Base-by-base conservation (phyloP, 2,329 filamentous ascomycete genomes). In the Esteya vermicola region DNA sequence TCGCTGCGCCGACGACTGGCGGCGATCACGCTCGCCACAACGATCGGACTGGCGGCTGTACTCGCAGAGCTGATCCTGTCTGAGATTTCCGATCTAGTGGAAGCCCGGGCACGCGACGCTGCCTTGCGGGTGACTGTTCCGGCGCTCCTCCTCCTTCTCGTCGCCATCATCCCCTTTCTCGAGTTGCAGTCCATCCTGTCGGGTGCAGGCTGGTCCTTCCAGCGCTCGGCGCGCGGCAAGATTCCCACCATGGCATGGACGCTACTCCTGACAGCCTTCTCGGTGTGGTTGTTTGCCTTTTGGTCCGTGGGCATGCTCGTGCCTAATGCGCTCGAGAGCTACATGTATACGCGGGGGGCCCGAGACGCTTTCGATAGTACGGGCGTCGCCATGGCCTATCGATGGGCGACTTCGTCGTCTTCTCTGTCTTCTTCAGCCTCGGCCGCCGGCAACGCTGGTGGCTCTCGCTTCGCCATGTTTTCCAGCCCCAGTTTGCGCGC, bases 1-100 rank as follows among this genome's bases (percentile, higher is more conserved):
- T 71, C 64, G 31, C 52, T 64, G 44, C 59, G 67, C 36, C 59
- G 70, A 31, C 61, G 66, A 20, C 54, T 70, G 12, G 70, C 76
- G 2, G 78, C 75, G 13, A 60, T 70, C 42, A 76, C 81, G 2
- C 93, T 93, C 57, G 78, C 82, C 7, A 70, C 75, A 1, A 93
- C 83, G 9, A 73, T 91, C 27, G 84, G 76, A 1, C 67, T 93
- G 9, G 81, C 85, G 6, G 72, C 80, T 28, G 82, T 89, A 2
- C 65, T 93, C 34, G 84, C 78, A 3, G 79, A 88, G 58, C 62
- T 93, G 48, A 82, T 93, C 34, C 68, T 93, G 9, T 85, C 83
- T 50, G 85, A 93, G 58, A 84, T 93, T 33, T 77, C 82, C 21
- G 83, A 85, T 51, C 68, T 81, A 6, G 68, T 85, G n/a, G 71